Base-by-base conservation (phyloP, 768 basidiomycete species). In the Pleurotus cornucopiae region DNA sequence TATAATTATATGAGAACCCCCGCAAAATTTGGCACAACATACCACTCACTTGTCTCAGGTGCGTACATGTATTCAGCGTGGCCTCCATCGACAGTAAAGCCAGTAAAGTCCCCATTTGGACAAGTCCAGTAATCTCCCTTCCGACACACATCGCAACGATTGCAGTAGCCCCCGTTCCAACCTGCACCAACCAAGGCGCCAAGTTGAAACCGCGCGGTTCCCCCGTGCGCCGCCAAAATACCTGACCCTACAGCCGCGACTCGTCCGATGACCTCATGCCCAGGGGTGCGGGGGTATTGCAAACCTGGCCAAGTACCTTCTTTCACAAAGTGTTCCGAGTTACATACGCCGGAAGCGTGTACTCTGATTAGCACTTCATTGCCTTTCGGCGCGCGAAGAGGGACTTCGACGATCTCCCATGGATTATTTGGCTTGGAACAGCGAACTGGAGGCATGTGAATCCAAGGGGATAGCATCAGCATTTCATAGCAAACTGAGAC, bases 1-100 rank as follows among this genome's bases (percentile, higher is more conserved):
- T 57, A 41, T 53, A 14, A 20, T 25, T 5, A 44, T 16, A n/a
- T 23, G 14, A 47, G 14, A 12, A 54, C 23, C 18, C 14, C 34
- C 3, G 46, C 11, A 45, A 26, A 23, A 5, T 6, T 3, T n/a
- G 5, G 26, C 18, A 14, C 13, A 43, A 25, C 5, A 4, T 5
- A 43, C 16, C 13, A 52, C 56, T 6, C 34, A 57, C 56, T 41
- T n/a, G 56, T 57, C 37, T 49, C 46, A 14, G 30, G 47, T 6
- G 56, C 56, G 18, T 57, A 57, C 47, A 57, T 43, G 38, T 57
- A 57, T 52, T 57, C 56, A 5, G 49, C 56, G 34, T 57, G 56
- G 4, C 56, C 56, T n/a, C 56, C 56, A 39, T 57, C 56, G 40
- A 57, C 23, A 25, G 56, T 57, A 21, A 57, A 57, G 7, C 56